phyloP scores from a whole-genome alignment of 2,329 filamentous ascomycete species.

The Exserohilum rostratum region DNA sequence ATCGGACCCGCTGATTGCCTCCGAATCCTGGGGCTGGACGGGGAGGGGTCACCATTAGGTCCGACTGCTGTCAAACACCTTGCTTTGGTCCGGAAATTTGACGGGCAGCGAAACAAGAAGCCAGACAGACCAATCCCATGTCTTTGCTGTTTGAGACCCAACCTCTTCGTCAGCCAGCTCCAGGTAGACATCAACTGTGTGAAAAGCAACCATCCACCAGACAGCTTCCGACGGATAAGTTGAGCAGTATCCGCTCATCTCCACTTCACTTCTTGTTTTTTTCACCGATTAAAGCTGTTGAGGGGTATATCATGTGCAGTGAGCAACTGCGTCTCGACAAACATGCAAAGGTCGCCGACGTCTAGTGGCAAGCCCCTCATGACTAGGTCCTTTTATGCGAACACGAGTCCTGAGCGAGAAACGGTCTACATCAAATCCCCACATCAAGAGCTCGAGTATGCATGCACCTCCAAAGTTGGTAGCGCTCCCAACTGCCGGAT shows the following conservation, averaged over 20 bases:
- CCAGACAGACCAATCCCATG: neutral
- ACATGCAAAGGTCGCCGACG: neutral
- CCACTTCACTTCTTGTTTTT: neutral
- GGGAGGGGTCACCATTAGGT: neutral
- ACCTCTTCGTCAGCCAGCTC: neutral
- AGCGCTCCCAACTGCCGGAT: conserved; percentile 5
- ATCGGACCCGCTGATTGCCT: neutral
- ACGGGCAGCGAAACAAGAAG: neutral
- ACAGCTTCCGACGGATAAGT: neutral
- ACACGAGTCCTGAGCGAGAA: neutral
- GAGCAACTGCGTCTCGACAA: neutral
- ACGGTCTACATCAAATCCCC: conserved; percentile 4
- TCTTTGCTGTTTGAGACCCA: neutral
- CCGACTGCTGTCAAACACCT: neutral
- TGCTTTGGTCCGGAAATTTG: neutral
- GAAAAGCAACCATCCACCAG: neutral
- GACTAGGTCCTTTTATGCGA: neutral
- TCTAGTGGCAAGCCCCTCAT: neutral
- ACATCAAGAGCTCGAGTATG: conserved; percentile 6
- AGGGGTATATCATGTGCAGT: neutral
- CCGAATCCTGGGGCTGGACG: neutral
- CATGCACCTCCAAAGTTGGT: conserved; percentile 5
- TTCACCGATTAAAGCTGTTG: neutral
- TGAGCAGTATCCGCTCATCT: neutral
- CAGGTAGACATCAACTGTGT: neutral